Evolutionary conservation across 2,329 filamentous ascomycete genomes (phyloP), one percentile per base, ranked within the genome.

Genomic region (Tolypocladium ophioglossoides): DNA sequence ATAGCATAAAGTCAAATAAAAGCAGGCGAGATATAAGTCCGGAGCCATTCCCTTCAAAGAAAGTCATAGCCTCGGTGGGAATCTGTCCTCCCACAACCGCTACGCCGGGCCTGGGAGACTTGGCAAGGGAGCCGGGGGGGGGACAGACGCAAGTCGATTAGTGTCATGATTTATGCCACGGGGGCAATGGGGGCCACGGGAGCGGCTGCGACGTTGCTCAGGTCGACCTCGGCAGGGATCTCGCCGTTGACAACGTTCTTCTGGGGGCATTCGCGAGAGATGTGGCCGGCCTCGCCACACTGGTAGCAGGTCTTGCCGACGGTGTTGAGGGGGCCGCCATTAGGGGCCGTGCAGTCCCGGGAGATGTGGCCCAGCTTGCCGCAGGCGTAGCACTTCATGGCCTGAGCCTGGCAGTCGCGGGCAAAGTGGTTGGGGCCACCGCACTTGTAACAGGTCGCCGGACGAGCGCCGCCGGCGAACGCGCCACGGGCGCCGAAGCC

Each of bases 261-360:
- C 83, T 91, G 72, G 56, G 91, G 87, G 78, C 94, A 96, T 64
- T 97, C 92, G 59, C 92, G 87, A 56, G 90, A 95, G 73, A 97
- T 97, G 74, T 97, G 92, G 52, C 94, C 94, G 55, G 91, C 84
- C 77, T 96, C 89, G 61, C 92, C 90, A 70, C 94, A 99, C 72
- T 91, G 87, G 78, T 99, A 99, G 83, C 94, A 99, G 60, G 91
- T 96, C 84, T 97, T 99, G 68, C 92, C 92, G 59, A 89, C 90
- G 60, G 90, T 95, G 82, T 94, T 96, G 62, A 97, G 80, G 49
- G 92, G 91, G 27, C 94, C 94, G 55, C 94, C 94, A 72, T 97
- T 97, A 60, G 94, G 92, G 58, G 92, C 90, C 49, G 91, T 96
- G 80, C 94, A 99, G 74, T 99, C 94, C 65, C 80, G 78, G 12